Percentiles rank a stretch among this genome's conserved stretches.
These are phyloP conservation scores for Fraxinus floribunda DNA, from an alignment of 305 asterid genomes.

Conservation along the genomic window DNA sequence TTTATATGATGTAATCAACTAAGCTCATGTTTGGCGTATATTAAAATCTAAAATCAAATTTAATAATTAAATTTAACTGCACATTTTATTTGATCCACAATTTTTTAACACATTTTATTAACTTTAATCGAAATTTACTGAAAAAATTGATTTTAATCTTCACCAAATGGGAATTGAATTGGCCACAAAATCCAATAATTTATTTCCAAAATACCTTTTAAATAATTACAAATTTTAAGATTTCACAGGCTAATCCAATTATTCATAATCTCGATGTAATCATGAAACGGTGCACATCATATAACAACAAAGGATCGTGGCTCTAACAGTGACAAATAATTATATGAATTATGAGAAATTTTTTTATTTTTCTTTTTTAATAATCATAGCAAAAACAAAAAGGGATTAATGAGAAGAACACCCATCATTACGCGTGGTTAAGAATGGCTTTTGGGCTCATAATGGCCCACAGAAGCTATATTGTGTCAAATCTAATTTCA, in stretches of 20 bases:
- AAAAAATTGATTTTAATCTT: no score
- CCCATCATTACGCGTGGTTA: slow-evolving; percentile 23
- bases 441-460: slow-evolving; percentile 4
- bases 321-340: slow-evolving; percentile 9
- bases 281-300: not conserved
- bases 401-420: slow-evolving; percentile 11
- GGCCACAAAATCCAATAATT: not conserved
- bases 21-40: no score
- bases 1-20: not conserved
- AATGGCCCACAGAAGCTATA: slow-evolving; percentile 20
- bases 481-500: not conserved
- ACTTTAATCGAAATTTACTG: no score
- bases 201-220: not conserved
- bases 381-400: slow-evolving; percentile 3
- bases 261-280: slow-evolving; percentile 4
- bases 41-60: no score
- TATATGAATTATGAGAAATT: not conserved
- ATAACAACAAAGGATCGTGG: slow-evolving; percentile 18
- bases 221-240: not conserved
- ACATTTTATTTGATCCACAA: no score
- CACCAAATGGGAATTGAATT: no score
- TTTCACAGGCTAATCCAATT: not conserved
- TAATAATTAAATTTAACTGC: no score
- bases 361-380: slow-evolving; percentile 7
- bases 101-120: no score